phyloP scores from a whole-genome alignment of 108 stramenopile genomes.

The Cylindrotheca fusiformis region DNA sequence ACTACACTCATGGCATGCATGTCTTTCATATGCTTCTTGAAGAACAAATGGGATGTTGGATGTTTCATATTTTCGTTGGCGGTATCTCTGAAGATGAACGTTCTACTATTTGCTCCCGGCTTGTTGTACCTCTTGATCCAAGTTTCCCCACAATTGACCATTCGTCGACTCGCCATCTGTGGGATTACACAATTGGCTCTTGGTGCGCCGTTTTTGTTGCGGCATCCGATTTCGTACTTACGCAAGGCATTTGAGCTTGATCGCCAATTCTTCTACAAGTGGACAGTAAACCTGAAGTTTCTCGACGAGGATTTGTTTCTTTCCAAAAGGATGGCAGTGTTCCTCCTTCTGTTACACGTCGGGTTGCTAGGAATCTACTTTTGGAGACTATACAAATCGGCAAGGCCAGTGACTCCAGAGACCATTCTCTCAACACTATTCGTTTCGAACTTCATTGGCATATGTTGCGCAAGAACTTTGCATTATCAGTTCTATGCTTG shows the following conservation, averaged over 20 bases:
- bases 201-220: constrained; percentile 89
- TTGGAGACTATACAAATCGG: constrained; percentile 16
- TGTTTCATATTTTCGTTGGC: constrained; percentile 89
- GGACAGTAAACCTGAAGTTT: constrained; percentile 97
- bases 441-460: constrained; percentile 93
- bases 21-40: constrained; percentile 74
- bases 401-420: constrained; percentile 41
- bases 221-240: constrained; percentile 87
- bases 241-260: constrained; percentile 94
- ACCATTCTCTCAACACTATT: constrained; percentile 79
- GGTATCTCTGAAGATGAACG: constrained; percentile 97
- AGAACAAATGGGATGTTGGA: constrained; percentile 74
- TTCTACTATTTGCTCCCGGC: constrained; percentile 95
- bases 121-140: constrained; percentile 84
- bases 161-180: constrained; percentile 51
- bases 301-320: constrained; percentile 86
- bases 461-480: constrained; percentile 90
- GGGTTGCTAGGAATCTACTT: constrained; percentile 45
- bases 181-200: constrained; percentile 79
- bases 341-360: constrained; percentile 62
- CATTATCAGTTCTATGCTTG: constrained; percentile 99
- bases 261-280: constrained; percentile 94
- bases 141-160: constrained; percentile 36
- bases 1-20: constrained; percentile 85
- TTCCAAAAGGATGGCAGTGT: constrained; percentile 58